These are phyloP conservation scores for Penicillium rolfsii DNA, from an alignment of 2,329 filamentous ascomycete species.

Conservation along the genomic window DNA sequence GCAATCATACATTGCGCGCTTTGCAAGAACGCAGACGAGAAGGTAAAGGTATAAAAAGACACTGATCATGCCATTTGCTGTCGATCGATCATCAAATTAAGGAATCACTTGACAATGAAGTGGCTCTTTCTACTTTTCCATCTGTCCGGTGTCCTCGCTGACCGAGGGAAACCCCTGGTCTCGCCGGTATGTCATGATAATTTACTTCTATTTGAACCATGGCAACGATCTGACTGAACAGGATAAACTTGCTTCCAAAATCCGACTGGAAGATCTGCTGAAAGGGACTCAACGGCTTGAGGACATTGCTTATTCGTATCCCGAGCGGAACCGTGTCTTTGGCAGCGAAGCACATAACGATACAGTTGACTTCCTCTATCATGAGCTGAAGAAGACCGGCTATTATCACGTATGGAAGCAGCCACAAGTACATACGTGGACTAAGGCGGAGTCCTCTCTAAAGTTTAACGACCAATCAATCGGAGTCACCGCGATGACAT, in stretches of 20 bases:
- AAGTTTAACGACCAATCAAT: conserved; percentile 59
- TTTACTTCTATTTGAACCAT: too few species aligned
- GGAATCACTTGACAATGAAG: conserved; percentile 19
- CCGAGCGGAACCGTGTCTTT: conserved; percentile 37
- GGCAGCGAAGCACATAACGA: conserved; percentile 60
- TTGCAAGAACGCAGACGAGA: not conserved
- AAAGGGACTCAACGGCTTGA: conserved; percentile 61
- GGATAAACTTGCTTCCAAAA: conserved; percentile 36
- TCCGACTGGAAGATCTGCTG: conserved; percentile 61
- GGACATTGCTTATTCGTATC: conserved; percentile 35
- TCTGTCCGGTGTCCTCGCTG: conserved; percentile 16
- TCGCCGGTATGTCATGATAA: conserved; percentile 10
- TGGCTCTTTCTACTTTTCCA: conserved; percentile 13
- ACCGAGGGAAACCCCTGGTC: conserved; percentile 19
- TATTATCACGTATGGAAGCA: conserved; percentile 54
- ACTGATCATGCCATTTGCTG: not conserved
- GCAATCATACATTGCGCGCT: conserved; percentile 13
- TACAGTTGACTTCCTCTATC: conserved; percentile 66
- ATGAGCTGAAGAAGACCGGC: conserved; percentile 52
- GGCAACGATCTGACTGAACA: conserved; percentile 8
- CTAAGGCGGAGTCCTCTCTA: conserved; percentile 62
- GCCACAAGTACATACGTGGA: conserved; percentile 63
- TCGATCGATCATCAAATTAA: not conserved
- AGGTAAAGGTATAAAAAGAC: not conserved
- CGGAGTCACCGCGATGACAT: conserved; percentile 61